These are phyloP conservation scores for Elsinoe australis DNA, from an alignment of 2,329 filamentous ascomycete genomes.

Conservation along the genomic window DNA sequence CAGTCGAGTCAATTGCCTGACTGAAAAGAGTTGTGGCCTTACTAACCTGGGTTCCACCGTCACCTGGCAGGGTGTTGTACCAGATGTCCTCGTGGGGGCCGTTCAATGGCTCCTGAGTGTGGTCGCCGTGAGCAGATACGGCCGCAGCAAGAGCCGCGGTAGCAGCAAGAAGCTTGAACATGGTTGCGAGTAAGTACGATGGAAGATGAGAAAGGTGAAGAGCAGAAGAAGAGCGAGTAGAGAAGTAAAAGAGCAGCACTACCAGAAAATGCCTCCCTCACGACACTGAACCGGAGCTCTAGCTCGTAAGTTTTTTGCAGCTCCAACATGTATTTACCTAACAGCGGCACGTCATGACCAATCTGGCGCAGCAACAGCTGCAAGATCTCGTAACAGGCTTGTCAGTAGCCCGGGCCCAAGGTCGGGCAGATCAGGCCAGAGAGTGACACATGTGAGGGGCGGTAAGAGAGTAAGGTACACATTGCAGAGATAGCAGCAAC, in stretches of 20 bases:
- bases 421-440: neutral
- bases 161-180: constrained; percentile 23
- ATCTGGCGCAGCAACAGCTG: constrained; percentile 5
- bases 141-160: constrained; percentile 41
- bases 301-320: constrained; percentile 1
- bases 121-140: constrained; percentile 51
- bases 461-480: neutral
- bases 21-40: neutral
- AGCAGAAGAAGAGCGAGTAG: constrained; percentile 2
- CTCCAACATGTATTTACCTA: constrained; percentile 19
- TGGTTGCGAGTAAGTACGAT: too few relatives aligned
- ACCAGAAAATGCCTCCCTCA: constrained; percentile 2
- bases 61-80: constrained; percentile 76
- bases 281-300: neutral
- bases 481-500: constrained; percentile 1
- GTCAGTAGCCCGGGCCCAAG: neutral
- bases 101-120: constrained; percentile 51
- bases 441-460: constrained; percentile 4
- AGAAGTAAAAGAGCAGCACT: neutral
- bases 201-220: neutral
- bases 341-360: constrained; percentile 19
- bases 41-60: constrained; percentile 73
- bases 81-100: constrained; percentile 69
- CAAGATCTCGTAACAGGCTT: constrained; percentile 13
- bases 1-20: neutral